Conservation (phyloP, 1,284 basidiomycete genomes). For the Trichosporon sp. region DNA sequence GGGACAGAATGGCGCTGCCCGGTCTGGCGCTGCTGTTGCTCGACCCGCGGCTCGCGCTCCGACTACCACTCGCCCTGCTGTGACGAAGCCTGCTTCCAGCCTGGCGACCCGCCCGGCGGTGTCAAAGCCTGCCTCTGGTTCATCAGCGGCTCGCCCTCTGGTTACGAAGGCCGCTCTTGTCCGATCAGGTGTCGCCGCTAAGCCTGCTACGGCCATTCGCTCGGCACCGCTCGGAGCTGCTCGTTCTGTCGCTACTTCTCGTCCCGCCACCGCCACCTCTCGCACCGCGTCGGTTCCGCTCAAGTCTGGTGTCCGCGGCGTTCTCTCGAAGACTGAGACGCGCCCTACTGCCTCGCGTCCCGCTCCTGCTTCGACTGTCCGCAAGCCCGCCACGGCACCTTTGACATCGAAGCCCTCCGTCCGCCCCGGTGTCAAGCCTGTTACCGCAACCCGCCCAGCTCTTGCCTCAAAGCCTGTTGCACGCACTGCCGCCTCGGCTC, state of each 20-base stretch:
- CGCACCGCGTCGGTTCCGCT: background rate
- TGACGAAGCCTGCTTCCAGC: background rate
- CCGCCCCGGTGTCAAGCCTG: background rate
- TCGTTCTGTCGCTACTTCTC: background rate
- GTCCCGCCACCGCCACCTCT: background rate
- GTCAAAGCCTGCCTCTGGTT: background rate
- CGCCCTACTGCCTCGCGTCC: constrained; percentile 8
- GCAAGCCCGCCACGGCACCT: background rate
- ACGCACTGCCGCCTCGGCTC: background rate
- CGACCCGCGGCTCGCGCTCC: background rate
- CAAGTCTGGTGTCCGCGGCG: background rate
- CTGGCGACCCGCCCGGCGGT: background rate
- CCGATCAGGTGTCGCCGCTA: background rate
- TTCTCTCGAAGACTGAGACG: background rate
- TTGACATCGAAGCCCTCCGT: background rate
- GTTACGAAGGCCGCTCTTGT: background rate
- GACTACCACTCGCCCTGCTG: background rate
- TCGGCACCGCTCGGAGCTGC: background rate
- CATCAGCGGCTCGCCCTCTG: background rate
- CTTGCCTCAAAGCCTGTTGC: background rate
- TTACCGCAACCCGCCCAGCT: background rate
- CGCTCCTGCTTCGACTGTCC: background rate
- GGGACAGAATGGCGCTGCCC: background rate
- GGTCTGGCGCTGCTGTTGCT: background rate
- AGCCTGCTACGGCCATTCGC: background rate